A percentile compares a stretch with the other conserved stretches of the same genome.
These are phyloP conservation scores for Syncephalastrum racemosum DNA, from an alignment of 371 early-diverging fungal genomes.

Conservation along the genomic window DNA sequence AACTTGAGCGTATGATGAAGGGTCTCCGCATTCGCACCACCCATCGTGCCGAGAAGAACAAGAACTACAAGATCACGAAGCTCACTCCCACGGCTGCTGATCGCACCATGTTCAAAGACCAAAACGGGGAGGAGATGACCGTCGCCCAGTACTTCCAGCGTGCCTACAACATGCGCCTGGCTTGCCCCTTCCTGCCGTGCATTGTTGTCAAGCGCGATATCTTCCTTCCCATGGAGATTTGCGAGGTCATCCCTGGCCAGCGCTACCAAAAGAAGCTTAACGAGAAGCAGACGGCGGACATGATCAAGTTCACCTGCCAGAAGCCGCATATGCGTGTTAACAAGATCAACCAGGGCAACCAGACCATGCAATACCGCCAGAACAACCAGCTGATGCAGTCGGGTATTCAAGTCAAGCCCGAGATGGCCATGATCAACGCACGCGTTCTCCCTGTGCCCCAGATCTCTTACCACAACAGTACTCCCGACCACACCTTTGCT, in stretches of 20 bases:
- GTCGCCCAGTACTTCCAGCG: conserved; percentile 75
- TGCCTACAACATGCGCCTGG: conserved; percentile 66
- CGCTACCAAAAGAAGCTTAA: conserved; percentile 75
- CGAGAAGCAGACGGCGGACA: conserved; percentile 85
- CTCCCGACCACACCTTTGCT: conserved; percentile 58
- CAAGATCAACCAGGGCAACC: conserved; percentile 55
- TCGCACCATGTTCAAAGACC: conserved; percentile 62
- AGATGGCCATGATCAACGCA: conserved; percentile 57
- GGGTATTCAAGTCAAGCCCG: conserved; percentile 60
- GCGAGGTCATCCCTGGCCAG: conserved; percentile 79
- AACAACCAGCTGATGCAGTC: conserved; percentile 61
- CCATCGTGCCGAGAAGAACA: conserved; percentile 69
- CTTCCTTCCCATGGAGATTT: conserved; percentile 88
- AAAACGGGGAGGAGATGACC: conserved; percentile 43
- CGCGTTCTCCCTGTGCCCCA: conserved; percentile 77
- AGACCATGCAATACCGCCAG: conserved; percentile 44
- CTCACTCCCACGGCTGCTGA: conserved; percentile 66
- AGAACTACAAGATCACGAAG: conserved; percentile 64
- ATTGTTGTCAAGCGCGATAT: conserved; percentile 61
- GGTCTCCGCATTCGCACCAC: conserved; percentile 68
- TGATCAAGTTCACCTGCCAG: conserved; percentile 89
- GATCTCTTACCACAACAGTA: conserved; percentile 60
- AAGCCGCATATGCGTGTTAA: conserved; percentile 68
- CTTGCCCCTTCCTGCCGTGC: conserved; percentile 84
- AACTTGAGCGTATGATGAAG: conserved; percentile 68